These are phyloP conservation scores for Magnusiomyces paraingens DNA, from an alignment of 1,139 yeast species.

Conservation along the genomic window DNA sequence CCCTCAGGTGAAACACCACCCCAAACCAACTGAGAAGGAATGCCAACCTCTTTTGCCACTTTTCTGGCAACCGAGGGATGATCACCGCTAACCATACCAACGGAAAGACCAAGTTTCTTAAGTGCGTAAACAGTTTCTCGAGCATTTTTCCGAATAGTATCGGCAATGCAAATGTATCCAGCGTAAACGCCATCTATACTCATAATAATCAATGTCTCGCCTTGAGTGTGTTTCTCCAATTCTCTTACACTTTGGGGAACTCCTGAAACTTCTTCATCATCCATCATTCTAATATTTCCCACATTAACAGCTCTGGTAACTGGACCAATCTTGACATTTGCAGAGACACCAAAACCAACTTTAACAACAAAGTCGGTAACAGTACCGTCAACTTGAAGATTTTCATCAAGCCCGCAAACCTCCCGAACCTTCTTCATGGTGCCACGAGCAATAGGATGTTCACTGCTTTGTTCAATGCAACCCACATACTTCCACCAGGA, in stretches of 20 bases:
- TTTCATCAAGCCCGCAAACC: conserved; percentile 17
- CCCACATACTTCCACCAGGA: conserved; percentile 58
- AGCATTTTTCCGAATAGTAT: conserved; percentile 65
- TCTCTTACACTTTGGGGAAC: conserved; percentile 21
- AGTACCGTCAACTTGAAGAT: conserved; percentile 8
- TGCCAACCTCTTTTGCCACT: conserved; percentile 64
- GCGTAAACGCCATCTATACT: conserved; percentile 49
- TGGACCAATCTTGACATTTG: conserved; percentile 33
- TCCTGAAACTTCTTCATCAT: conserved; percentile 22
- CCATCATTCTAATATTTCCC: conserved; percentile 52
- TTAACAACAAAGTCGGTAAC: conserved; percentile 44
- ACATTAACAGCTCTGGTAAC: conserved; percentile 38
- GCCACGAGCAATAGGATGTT: conserved; percentile 85
- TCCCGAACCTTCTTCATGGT: conserved; percentile 38
- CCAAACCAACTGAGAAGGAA: conserved; percentile 57
- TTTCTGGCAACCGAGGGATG: conserved; percentile 53
- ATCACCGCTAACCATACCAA: conserved; percentile 95
- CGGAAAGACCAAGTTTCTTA: conserved; percentile 47
- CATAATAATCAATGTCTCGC: conserved; percentile 36
- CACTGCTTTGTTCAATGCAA: conserved; percentile 62
- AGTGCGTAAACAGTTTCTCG: conserved; percentile 52
- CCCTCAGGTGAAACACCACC: conserved; percentile 74
- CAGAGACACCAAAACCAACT: conserved; percentile 70
- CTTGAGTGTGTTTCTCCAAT: conserved; percentile 8
- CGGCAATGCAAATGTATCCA: conserved; percentile 65